Percentiles rank a stretch among this genome's conserved stretches.
These are phyloP conservation scores for Rhodomyrtus psidioides DNA, from an alignment of 441 rosid genomes.

Conservation along the genomic window DNA sequence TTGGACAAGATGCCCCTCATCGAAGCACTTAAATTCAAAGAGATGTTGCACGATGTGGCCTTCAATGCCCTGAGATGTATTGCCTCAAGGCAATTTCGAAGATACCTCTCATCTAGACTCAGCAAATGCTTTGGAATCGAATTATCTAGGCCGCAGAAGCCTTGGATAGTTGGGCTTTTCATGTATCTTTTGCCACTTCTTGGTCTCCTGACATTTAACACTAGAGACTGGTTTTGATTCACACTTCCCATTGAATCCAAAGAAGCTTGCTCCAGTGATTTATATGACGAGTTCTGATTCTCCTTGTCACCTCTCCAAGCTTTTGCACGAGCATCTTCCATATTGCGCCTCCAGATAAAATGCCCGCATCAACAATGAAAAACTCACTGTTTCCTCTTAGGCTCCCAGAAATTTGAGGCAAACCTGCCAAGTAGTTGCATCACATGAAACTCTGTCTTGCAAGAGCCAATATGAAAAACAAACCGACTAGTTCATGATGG, in stretches of 20 bases:
- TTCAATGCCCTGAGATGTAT: constrained; percentile 44
- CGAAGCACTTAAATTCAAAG: constrained; percentile 31
- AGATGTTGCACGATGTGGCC: constrained; percentile 30
- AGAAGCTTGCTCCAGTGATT: neutral
- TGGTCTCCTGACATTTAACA: constrained; percentile 33
- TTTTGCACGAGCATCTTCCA: constrained; percentile 29
- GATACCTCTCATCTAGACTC: constrained; percentile 64
- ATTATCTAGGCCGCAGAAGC: constrained; percentile 28
- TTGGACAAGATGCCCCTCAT: constrained; percentile 25
- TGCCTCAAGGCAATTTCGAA: constrained; percentile 55
- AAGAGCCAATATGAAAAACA: neutral
- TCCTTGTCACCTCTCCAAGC: constrained; percentile 21
- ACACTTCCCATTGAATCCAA: constrained; percentile 14
- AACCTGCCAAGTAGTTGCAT: neutral
- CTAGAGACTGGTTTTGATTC: constrained; percentile 23
- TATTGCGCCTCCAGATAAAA: constrained; percentile 13
- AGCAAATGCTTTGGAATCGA: constrained; percentile 69
- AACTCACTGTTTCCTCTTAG: constrained; percentile 11
- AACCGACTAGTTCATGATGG: neutral
- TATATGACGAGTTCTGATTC: constrained; percentile 24
- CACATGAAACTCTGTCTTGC: neutral
- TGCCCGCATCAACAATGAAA: constrained; percentile 2
- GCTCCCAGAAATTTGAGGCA: constrained; percentile 3
- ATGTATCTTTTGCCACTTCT: constrained; percentile 26
- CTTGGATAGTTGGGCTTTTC: constrained; percentile 33